Base-by-base conservation (phyloP, 2,329 filamentous ascomycete genomes). In the Trichophyton simii region DNA sequence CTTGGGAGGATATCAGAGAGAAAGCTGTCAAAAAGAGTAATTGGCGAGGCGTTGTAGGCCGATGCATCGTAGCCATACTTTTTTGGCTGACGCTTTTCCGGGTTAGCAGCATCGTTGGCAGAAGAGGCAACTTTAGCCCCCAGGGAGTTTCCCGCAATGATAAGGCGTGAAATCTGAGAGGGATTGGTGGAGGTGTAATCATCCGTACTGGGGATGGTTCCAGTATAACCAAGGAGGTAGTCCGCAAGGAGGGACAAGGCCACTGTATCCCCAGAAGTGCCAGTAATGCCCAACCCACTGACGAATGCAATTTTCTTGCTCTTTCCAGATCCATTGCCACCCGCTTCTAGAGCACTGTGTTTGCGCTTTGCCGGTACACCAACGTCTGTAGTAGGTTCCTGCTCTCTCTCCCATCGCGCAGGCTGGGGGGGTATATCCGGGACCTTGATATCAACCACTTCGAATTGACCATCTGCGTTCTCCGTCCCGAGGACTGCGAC, bases 41-140 rank as follows among this genome's bases (percentile, higher is more conserved):
- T 91, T 0, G 94, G 94, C 1, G 87, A 79, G 1, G 92, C 81
- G 71, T 99, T 96, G 78, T 96, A 99, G 0, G 87, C 76, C 60
- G 87, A 86, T 62, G 89, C 85, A 73, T 99, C 94, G 76, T 97
- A 97, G 63, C 94, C 92, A 75, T 96, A 97, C 72, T 95, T 96
- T 73, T 90, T 95, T 58, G 80, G 75, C 1, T 69, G 67, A 70
- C 80, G 84, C 67, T 80, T 77, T 52, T 70, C 72, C 3, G 65
- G 64, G 1, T 61, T 59, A 5, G 54, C 64, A 31, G 60, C 62
- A 4, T 68, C 66, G 28, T 59, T 65, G 25, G 67, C 63, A 9
- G 70, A 67, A 2, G 63, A 62, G 18, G 71, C 70, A 46, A 73
- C 70, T 25, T 66, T 69, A 57, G 80, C 73, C 1, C 78, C 74